Evolutionary conservation across 2,329 filamentous ascomycete genomes (phyloP).

Genomic region (Diaporthe helianthi): DNA sequence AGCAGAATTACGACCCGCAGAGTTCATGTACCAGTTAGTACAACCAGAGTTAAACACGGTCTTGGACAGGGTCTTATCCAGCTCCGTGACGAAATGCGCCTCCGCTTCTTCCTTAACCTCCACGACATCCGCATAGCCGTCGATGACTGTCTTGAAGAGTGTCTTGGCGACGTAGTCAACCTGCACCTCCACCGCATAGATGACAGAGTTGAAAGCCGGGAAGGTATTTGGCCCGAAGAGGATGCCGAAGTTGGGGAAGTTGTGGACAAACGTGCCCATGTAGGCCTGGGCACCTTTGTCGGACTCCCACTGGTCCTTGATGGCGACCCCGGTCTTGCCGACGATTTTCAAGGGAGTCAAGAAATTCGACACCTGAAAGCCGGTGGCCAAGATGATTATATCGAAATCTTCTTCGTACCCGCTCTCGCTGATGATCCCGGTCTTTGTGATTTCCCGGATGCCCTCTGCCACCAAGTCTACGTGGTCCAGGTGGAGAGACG

Average conservation of each 20-base stretch:
- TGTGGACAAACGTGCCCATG: slow-evolving; percentile 41
- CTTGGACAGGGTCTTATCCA: slow-evolving; percentile 43
- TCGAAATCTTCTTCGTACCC: slow-evolving; percentile 39
- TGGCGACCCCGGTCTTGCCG: slow-evolving; percentile 36
- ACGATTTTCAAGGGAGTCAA: slow-evolving; percentile 41
- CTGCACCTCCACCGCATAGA: slow-evolving; percentile 37
- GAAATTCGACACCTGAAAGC: slow-evolving; percentile 40
- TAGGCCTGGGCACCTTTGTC: slow-evolving; percentile 42
- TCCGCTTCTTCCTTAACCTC: slow-evolving; percentile 46
- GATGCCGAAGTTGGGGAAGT: slow-evolving; percentile 44
- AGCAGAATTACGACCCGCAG: slow-evolving; percentile 46
- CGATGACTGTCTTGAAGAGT: slow-evolving; percentile 40
- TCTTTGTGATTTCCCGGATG: slow-evolving; percentile 39
- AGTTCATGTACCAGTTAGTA: slow-evolving; percentile 51
- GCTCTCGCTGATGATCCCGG: slow-evolving; percentile 38
- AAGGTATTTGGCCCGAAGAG: slow-evolving; percentile 40
- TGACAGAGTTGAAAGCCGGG: slow-evolving; percentile 37
- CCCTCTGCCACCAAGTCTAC: slow-evolving; percentile 42
- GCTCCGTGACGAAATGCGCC: slow-evolving; percentile 40
- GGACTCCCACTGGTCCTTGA: slow-evolving; percentile 41
- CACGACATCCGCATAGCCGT: slow-evolving; percentile 42
- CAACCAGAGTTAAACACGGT: slow-evolving; percentile 48
- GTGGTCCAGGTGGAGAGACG: slow-evolving; percentile 41
- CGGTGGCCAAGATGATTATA: slow-evolving; percentile 41
- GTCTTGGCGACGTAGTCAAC: slow-evolving; percentile 36